phyloP scores from a whole-genome alignment of 1,139 yeast species.

The Blastobotrys persicus region DNA sequence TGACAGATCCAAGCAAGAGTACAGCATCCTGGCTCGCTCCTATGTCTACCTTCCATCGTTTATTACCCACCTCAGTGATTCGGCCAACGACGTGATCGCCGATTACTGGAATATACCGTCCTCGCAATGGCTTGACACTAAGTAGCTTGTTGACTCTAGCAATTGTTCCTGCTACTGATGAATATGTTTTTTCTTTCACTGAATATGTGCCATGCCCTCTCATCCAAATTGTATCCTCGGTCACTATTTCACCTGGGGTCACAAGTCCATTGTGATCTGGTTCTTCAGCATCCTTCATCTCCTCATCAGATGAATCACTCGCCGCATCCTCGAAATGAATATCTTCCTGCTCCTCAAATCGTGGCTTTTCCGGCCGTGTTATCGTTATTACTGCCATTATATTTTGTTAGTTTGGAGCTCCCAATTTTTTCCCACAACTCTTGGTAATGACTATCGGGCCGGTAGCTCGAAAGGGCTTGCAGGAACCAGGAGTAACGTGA shows the following conservation, averaged over 20 bases:
- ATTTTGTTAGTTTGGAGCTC: not conserved
- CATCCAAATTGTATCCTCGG: slow-evolving; percentile 98
- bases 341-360: slow-evolving; percentile 11
- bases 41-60: slow-evolving; percentile 95
- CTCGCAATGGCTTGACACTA: slow-evolving; percentile 81
- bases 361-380: slow-evolving; percentile 12
- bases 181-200: slow-evolving; percentile 64
- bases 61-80: slow-evolving; percentile 89
- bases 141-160: slow-evolving; percentile 81
- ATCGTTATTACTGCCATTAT: slow-evolving; percentile 18
- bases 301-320: slow-evolving; percentile 20
- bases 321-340: slow-evolving; percentile 21
- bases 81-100: slow-evolving; percentile 97
- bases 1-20: slow-evolving; percentile 90
- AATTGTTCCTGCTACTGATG: slow-evolving; percentile 91
- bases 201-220: slow-evolving; percentile 97
- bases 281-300: slow-evolving; percentile 15
- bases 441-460: too few species aligned
- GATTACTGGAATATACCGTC: slow-evolving; percentile 87
- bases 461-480: too few species aligned
- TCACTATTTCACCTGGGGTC: slow-evolving; percentile 96
- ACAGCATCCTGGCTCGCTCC: slow-evolving; percentile 93
- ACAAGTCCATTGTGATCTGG: slow-evolving; percentile 43
- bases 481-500: too few species aligned
- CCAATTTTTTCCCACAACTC: slow-evolving; percentile 10